These are phyloP conservation scores for Trametes polyzona DNA, from an alignment of 1,284 basidiomycete species.

Conservation along the genomic window DNA sequence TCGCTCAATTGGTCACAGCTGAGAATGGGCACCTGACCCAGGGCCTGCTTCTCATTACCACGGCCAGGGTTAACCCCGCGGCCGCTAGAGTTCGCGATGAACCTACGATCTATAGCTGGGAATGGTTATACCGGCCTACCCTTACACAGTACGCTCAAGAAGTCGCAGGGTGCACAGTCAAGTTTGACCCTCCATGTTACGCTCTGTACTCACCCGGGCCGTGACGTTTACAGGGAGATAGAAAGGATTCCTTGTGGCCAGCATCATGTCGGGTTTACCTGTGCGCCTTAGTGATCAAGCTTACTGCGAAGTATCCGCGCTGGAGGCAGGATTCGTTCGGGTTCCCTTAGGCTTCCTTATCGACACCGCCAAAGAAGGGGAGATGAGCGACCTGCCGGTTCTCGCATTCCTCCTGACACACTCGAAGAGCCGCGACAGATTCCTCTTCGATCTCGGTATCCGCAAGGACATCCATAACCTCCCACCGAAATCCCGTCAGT, in stretches of 20 bases:
- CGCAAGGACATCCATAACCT: constrained; percentile 48
- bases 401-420: constrained; percentile 54
- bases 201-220: too few species aligned
- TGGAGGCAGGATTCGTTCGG: constrained; percentile 48
- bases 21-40: too few species aligned
- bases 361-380: constrained; percentile 35
- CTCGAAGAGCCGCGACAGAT: constrained; percentile 36
- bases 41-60: too few species aligned
- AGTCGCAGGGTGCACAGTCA: too few species aligned
- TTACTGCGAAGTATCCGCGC: constrained; percentile 44
- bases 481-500: constrained; percentile 30
- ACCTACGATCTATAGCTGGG: too few species aligned
- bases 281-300: constrained; percentile 28
- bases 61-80: too few species aligned
- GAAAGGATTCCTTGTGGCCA: not conserved
- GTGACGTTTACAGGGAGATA: too few species aligned
- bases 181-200: too few species aligned
- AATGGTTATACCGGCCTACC: too few species aligned
- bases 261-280: constrained; percentile 33
- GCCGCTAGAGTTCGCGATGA: too few species aligned
- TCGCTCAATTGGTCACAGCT: too few species aligned
- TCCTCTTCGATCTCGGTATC: constrained; percentile 59
- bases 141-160: too few species aligned
- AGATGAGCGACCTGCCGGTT: constrained; percentile 37
- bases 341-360: constrained; percentile 42